Conservation (phyloP, 169 alveolate genomes). For the Plasmodium sp. region DNA sequence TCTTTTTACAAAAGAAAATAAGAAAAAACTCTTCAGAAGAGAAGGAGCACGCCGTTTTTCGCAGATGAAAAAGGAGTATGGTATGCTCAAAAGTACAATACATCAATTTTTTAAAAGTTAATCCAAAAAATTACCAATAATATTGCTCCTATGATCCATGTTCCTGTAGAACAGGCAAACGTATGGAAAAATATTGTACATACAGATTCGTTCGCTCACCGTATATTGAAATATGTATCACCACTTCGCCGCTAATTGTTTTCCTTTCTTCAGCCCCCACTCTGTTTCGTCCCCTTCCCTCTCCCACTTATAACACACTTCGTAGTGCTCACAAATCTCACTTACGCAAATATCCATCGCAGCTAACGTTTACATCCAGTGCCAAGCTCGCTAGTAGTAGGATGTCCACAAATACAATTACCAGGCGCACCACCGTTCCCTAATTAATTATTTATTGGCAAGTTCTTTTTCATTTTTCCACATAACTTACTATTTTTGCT, state of each 20-base stretch:
- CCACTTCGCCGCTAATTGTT: background rate
- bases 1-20: conserved; percentile 54
- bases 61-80: background rate
- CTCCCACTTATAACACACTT: background rate
- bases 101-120: background rate
- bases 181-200: background rate
- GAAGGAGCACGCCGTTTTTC: background rate
- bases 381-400: conserved; percentile 29
- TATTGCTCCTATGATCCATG: conserved; percentile 72
- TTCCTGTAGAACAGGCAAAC: conserved; percentile 7
- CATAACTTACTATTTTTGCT: conserved; percentile 6
- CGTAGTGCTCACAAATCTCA: background rate
- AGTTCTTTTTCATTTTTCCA: background rate
- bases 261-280: background rate
- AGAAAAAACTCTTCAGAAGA: conserved; percentile 56
- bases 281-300: background rate
- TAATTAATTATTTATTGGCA: conserved; percentile 14
- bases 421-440: conserved; percentile 25
- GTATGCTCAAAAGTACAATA: background rate
- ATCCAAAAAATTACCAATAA: conserved; percentile 30
- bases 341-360: conserved; percentile 71
- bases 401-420: conserved; percentile 41
- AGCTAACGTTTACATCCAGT: conserved; percentile 22
- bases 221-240: background rate
- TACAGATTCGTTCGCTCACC: background rate